Conservation (phyloP, 371 early-diverging fungal species). For the Mortierella sp. region DNA sequence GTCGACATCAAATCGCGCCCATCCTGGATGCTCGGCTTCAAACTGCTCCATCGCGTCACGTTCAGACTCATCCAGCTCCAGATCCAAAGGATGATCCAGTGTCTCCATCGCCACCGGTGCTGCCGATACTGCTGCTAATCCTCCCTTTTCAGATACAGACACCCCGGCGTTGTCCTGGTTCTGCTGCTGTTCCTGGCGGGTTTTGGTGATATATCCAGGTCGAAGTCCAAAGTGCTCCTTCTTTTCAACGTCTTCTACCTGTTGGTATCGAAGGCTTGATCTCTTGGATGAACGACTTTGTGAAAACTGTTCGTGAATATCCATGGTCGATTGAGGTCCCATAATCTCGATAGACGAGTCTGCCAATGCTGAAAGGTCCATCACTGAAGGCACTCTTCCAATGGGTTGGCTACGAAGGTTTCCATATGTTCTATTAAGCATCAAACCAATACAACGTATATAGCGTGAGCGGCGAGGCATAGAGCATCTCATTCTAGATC, state of each 20-base stretch:
- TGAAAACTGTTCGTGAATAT: slow-evolving; percentile 64
- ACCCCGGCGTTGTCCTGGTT: neutral
- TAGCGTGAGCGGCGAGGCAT: neutral
- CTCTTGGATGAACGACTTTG: slow-evolving; percentile 38
- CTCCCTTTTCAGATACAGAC: neutral
- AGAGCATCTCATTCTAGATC: too few relatives aligned
- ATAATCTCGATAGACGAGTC: slow-evolving; percentile 62
- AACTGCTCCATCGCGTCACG: slow-evolving; percentile 41
- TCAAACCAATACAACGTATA: neutral
- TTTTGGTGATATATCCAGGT: slow-evolving; percentile 22
- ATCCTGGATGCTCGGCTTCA: slow-evolving; percentile 60
- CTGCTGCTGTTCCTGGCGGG: slow-evolving; percentile 18
- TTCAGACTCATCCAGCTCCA: slow-evolving; percentile 41
- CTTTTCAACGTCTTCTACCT: slow-evolving; percentile 19
- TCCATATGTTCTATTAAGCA: slow-evolving; percentile 64
- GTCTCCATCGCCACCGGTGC: neutral
- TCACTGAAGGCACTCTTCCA: slow-evolving; percentile 71
- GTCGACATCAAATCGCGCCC: slow-evolving; percentile 73
- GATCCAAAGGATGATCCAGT: slow-evolving; percentile 18
- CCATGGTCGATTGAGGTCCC: slow-evolving; percentile 69
- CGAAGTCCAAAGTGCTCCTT: slow-evolving; percentile 43
- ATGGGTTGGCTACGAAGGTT: slow-evolving; percentile 68
- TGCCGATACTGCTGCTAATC: neutral
- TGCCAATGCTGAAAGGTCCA: slow-evolving; percentile 67
- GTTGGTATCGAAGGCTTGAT: slow-evolving; percentile 7